Evolutionary conservation across 371 early-diverging fungal species (phyloP), one percentile per base, ranked within the genome.

Genomic region (Saksenaea vasiformis): DNA sequence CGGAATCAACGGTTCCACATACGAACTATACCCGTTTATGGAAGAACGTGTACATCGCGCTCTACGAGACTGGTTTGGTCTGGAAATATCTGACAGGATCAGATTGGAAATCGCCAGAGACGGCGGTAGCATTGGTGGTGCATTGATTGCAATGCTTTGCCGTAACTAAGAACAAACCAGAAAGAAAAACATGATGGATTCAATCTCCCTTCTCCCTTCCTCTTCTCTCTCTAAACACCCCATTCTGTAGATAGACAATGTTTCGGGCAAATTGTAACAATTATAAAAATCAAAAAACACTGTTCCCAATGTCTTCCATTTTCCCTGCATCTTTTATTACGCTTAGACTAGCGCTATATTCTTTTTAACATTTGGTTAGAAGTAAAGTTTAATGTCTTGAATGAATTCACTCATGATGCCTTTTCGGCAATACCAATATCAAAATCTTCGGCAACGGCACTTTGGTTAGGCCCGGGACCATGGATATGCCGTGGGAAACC

Each of bases 101-200:
- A 62, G 59, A 19, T 60, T 81, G 5, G 77, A 76, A 55, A 54
- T 73, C 36, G 82, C 82, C 8, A 69, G 67, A 19, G 82, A 81
- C 51, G 82, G 82, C 55, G 75, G 73, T 7, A 77, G 78, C 57
- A 74, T 81, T 15, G 82, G 82, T 38, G 82, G 73, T 60, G 82
- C 82, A 11, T 68, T 81, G 35, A 70, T 76, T 65, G 82, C 82
- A 19, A 81, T 81, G 82, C 67, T 81, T 66, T 78, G 71, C 59
- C n/a, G 51, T 22, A 19, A n/a, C 24, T 47, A 54, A 66, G 54
- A 65, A 66, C 54, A 43, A 19, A 10, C 26, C 28, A n/a, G n/a
- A 54, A 68, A 57, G 62, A 66, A 60, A 44, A 15, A 9, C 27
- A 31, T 55, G 22, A 26, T 44, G 5, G n/a, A 7, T 10, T 47